Evolutionary conservation across 768 basidiomycete genomes (phyloP).

Genomic region (Inosperma sp.): DNA sequence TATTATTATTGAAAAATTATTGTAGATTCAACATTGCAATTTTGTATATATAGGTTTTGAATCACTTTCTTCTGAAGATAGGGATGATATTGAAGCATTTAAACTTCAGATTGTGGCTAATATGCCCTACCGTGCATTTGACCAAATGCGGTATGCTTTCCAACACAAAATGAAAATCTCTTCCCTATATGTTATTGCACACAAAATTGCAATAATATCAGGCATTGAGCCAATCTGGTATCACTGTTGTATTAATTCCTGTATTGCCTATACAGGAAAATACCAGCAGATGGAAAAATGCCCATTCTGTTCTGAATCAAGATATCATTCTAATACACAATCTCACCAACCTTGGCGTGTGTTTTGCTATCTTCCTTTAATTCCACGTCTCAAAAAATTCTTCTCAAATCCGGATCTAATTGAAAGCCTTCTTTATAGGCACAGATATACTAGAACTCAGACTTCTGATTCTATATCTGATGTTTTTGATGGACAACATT

Average conservation of each 20-base stretch:
- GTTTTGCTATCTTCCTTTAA: slow-evolving; percentile 29
- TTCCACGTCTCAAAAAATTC: slow-evolving; percentile 25
- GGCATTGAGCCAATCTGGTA: slow-evolving; percentile 22
- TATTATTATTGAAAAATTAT: background rate
- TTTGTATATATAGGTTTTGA: background rate
- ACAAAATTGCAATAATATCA: slow-evolving; percentile 22
- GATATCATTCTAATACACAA: background rate
- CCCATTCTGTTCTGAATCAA: slow-evolving; percentile 7
- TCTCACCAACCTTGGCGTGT: slow-evolving; percentile 11
- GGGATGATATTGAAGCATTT: slow-evolving; percentile 5
- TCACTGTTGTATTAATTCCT: slow-evolving; percentile 34
- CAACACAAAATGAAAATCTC: slow-evolving; percentile 18
- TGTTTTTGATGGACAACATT: slow-evolving; percentile 14
- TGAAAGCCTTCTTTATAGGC: slow-evolving; percentile 15
- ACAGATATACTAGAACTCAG: slow-evolving; percentile 3
- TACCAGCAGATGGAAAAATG: slow-evolving; percentile 15
- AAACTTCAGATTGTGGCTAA: slow-evolving; percentile 18
- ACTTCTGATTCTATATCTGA: slow-evolving; percentile 9
- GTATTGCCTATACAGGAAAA: slow-evolving; percentile 28
- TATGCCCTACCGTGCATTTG: slow-evolving; percentile 19
- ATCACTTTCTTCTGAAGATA: background rate
- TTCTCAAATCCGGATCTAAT: slow-evolving; percentile 11
- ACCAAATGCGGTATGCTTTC: slow-evolving; percentile 23
- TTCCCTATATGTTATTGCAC: slow-evolving; percentile 22
- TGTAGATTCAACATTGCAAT: too few species aligned